Percentiles rank a stretch among this genome's conserved stretches.
Conservation (phyloP, 306 rosid genomes). For the Herpetospermum pedunculosum region DNA sequence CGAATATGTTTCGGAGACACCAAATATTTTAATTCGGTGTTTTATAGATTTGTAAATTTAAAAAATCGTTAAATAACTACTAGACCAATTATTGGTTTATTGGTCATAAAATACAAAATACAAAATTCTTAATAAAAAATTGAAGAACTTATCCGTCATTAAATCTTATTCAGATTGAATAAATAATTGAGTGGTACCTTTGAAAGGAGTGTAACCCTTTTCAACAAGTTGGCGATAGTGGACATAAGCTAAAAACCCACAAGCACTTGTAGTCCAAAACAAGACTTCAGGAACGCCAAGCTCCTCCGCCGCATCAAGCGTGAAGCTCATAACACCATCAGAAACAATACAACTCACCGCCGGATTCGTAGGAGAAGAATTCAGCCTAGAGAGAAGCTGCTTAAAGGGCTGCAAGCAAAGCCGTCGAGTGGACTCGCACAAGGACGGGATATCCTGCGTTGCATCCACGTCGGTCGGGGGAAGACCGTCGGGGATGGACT, state of each 20-base stretch:
- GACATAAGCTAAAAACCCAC: slow-evolving; percentile 23
- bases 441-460: slow-evolving; percentile 14
- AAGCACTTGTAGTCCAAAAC: slow-evolving; percentile 29
- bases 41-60: too few species aligned
- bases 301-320: slow-evolving; percentile 27
- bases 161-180: too few species aligned
- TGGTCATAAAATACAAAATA: too few species aligned
- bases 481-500: slow-evolving; percentile 24
- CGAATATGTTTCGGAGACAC: too few species aligned
- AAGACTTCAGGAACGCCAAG: slow-evolving; percentile 22
- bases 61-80: too few species aligned
- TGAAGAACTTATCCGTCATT: too few species aligned
- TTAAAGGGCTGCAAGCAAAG: slow-evolving; percentile 15
- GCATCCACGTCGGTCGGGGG: slow-evolving; percentile 13
- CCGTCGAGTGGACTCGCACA: slow-evolving; percentile 4
- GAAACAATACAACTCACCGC: slow-evolving; percentile 24
- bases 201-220: slow-evolving; percentile 19
- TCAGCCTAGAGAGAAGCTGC: slow-evolving; percentile 14
- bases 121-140: too few species aligned
- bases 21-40: too few species aligned
- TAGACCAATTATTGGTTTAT: too few species aligned
- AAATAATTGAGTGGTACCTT: too few species aligned
- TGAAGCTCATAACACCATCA: slow-evolving; percentile 26
- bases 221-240: slow-evolving; percentile 18
- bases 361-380: slow-evolving; percentile 2